Conservation (phyloP, 257 asterid genomes). For the Solanum corneliomulleri region DNA sequence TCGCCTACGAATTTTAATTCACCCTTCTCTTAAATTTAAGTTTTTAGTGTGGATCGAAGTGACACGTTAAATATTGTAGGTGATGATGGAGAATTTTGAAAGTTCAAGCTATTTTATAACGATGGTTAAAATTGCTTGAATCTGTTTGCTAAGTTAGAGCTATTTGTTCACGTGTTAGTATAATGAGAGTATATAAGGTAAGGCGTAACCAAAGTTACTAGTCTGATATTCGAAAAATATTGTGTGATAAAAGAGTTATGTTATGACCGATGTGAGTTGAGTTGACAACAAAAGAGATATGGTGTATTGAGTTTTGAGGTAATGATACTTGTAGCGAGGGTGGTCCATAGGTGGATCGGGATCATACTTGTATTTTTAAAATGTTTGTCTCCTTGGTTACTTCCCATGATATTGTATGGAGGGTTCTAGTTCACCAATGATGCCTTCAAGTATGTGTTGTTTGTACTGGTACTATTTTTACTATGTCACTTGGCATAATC, state of each 20-base stretch:
- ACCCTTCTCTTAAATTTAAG: no score
- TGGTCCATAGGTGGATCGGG: not conserved
- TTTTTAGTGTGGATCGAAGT: no score
- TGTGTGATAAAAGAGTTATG: not conserved
- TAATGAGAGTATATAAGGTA: not conserved
- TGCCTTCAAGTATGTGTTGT: no score
- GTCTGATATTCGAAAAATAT: not conserved
- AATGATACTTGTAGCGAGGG: not conserved
- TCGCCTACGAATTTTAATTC: no score
- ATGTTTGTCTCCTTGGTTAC: not conserved
- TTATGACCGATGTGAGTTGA: not conserved
- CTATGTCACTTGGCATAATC: no score
- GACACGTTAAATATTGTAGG: not conserved
- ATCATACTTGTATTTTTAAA: not conserved
- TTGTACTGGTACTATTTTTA: no score
- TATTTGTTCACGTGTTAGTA: not conserved
- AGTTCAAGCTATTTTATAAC: no score
- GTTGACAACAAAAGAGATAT: no score
- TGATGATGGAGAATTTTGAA: not conserved
- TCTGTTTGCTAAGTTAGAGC: not conserved
- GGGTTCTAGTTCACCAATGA: no score
- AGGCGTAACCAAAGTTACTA: not conserved
- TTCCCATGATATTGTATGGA: not conserved
- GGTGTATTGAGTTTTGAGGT: not conserved
- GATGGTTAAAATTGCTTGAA: not conserved